phyloP scores from a whole-genome alignment of 371 early-diverging fungal genomes.

The Apophysomyces sp. region DNA sequence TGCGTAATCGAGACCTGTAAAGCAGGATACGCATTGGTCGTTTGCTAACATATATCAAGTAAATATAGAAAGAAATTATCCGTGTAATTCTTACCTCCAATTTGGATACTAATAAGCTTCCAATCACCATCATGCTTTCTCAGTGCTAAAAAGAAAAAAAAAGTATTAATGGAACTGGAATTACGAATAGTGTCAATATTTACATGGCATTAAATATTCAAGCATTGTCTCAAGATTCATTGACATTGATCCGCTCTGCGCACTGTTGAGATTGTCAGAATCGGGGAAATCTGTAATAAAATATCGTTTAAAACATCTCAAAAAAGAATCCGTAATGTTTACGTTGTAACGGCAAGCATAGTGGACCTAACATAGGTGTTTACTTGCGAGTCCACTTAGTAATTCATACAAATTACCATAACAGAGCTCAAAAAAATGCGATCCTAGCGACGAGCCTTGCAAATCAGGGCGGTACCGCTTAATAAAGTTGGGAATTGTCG shows the following conservation, averaged over 20 bases:
- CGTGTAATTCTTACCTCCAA: conserved; percentile 23
- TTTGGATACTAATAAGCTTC: conserved; percentile 46
- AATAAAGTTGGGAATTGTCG: conserved; percentile 39
- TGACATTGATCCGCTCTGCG: conserved; percentile 38
- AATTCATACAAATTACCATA: conserved; percentile 19
- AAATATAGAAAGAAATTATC: conserved; percentile 6
- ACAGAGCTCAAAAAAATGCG: conserved; percentile 29
- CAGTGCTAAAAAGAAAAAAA: conserved; percentile 23
- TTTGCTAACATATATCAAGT: conserved; percentile 8
- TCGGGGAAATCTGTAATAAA: conserved; percentile 14
- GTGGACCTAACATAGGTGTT: too few species aligned
- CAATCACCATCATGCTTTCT: conserved; percentile 27
- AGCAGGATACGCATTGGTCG: conserved; percentile 18
- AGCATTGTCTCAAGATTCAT: conserved; percentile 32
- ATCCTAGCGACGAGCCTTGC: conserved; percentile 33
- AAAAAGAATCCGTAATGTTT: too few species aligned
- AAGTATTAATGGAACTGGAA: too few species aligned
- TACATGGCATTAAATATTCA: conserved; percentile 35
- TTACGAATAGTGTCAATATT: not conserved
- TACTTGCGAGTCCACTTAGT: not conserved
- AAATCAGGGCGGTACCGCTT: conserved; percentile 33
- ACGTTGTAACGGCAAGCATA: not conserved
- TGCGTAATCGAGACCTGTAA: conserved; percentile 2
- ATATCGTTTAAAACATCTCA: too few species aligned
- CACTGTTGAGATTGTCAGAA: conserved; percentile 36